Percentiles rank a stretch among this genome's conserved stretches.
Evolutionary conservation across 495 filamentous ascomycete species (phyloP).

Genomic region (Penicillium samsonianum): DNA sequence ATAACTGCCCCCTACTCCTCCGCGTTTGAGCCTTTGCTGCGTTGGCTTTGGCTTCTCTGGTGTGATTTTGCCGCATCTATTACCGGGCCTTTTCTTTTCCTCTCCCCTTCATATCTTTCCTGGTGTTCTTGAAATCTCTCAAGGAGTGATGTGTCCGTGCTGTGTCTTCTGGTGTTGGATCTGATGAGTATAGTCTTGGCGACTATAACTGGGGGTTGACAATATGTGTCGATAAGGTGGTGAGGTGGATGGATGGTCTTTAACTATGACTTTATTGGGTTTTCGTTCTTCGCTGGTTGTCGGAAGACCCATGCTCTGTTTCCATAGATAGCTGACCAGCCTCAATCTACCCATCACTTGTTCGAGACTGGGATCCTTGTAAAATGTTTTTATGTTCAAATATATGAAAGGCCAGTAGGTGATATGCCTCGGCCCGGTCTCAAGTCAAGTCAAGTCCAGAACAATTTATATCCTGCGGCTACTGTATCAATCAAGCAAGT

Average conservation of each 20-base stretch:
- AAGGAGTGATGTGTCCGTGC: slow-evolving; percentile 5
- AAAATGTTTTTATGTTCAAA: background rate
- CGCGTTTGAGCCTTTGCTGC: slow-evolving; percentile 17
- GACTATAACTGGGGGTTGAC: slow-evolving; percentile 5
- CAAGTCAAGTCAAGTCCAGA: too few species aligned
- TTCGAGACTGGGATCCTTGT: slow-evolving; percentile 1
- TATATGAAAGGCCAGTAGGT: background rate
- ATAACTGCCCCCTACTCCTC: slow-evolving; percentile 13
- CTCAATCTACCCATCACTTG: slow-evolving; percentile 21
- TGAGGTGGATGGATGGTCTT: slow-evolving; percentile 14
- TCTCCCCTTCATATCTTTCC: background rate
- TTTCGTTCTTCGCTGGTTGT: background rate
- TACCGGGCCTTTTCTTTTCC: slow-evolving; percentile 3
- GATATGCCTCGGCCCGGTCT: background rate
- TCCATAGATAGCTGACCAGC: slow-evolving; percentile 10
- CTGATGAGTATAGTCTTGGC: background rate
- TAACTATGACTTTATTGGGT: slow-evolving; percentile 11
- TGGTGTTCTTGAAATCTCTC: slow-evolving; percentile 16
- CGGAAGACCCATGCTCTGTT: slow-evolving; percentile 1
- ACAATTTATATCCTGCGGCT: too few species aligned
- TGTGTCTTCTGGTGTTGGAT: slow-evolving; percentile 10
- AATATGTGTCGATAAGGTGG: slow-evolving; percentile 14
- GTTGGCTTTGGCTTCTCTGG: slow-evolving; percentile 17
- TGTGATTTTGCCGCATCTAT: slow-evolving; percentile 12
- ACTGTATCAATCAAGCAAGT: too few species aligned